Percentiles rank a stretch among this genome's conserved stretches.
Evolutionary conservation across 345 rosid species (phyloP).

Genomic region (Raphanus raphanistrum): DNA sequence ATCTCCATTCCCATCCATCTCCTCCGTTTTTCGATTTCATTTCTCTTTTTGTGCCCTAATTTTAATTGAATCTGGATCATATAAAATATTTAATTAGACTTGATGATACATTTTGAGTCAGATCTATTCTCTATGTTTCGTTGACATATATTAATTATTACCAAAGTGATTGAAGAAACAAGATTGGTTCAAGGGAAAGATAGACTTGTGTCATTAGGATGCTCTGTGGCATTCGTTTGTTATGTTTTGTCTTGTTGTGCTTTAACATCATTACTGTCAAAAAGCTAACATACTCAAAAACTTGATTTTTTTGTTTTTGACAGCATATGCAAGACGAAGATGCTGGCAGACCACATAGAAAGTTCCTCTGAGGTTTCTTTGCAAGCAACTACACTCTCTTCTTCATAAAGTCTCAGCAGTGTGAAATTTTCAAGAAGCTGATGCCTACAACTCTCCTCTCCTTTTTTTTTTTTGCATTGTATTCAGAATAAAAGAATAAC

Average conservation of each 20-base stretch:
- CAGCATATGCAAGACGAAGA: constrained; percentile 97
- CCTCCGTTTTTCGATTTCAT: constrained; percentile 1
- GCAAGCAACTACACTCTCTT: not conserved
- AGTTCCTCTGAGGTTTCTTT: constrained; percentile 56
- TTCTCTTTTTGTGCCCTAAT: constrained; percentile 29
- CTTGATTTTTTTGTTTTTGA: not conserved
- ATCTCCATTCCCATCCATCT: not conserved
- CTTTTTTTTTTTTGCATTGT: not conserved
- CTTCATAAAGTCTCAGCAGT: constrained; percentile 9
- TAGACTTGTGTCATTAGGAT: too few species aligned
- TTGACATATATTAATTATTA: not conserved
- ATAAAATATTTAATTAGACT: not conserved
- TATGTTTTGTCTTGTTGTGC: not conserved
- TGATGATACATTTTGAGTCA: not conserved
- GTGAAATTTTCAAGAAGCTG: not conserved
- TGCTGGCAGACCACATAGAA: constrained; percentile 80
- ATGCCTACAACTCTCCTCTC: not conserved
- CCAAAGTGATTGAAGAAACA: not conserved
- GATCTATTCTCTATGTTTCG: not conserved
- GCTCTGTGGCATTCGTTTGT: not conserved
- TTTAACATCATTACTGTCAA: not conserved
- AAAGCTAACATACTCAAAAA: not conserved
- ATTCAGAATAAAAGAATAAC: constrained; percentile 18
- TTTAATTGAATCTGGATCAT: not conserved
- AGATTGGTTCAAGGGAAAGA: not conserved